Evolutionary conservation across 1,284 basidiomycete genomes (phyloP), one percentile per base, ranked within the genome.

Genomic region (Marasmius sp.): DNA sequence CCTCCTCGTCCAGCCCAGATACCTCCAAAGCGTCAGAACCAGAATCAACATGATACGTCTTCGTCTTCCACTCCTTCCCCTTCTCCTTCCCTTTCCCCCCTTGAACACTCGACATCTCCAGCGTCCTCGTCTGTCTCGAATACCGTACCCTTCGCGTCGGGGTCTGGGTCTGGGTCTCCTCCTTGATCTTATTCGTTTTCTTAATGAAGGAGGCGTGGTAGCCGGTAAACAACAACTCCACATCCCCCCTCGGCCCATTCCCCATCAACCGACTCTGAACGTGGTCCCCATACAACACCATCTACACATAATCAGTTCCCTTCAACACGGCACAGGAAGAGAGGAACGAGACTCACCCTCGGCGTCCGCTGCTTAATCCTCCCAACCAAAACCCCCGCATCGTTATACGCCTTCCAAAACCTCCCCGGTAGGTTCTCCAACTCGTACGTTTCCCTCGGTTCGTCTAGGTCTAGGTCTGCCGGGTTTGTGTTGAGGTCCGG

Each of bases 261-360:
- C 80, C 76, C 84, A 86, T 85, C 20, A 86, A 71, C 5, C 77
- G 81, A 65, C 78, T 85, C 64, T 80, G 82, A 5, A 76, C 74
- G 0, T 71, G 69, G 1, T 70, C 65, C 45, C 75, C 71, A 65
- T 83, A 75, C 59, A 82, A 66, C 6, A 81, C 73, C n/a, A 86
- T 67, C 83, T 85, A 34, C 53, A n/a, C 20, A 60, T 16, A 10
- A 53, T 59, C n/a, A 50, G 22, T 41, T 22, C 12, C 45, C 48
- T 6, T 38, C 45, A 55, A 27, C 11, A n/a, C n/a, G n/a, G n/a
- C n/a, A n/a, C n/a, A 20, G n/a, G 39, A 45, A 36, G 50, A 27
- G 22, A 43, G 60, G 16, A 34, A 43, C 5, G 18, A 56, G 37
- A 36, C 73, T 14, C 57, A 85, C 85, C 75, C 79, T 79, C 2